Evolutionary conservation across 805 yeast genomes (phyloP), one percentile per base, ranked within the genome.

Genomic region (Hanseniaspora jakobsenii): DNA sequence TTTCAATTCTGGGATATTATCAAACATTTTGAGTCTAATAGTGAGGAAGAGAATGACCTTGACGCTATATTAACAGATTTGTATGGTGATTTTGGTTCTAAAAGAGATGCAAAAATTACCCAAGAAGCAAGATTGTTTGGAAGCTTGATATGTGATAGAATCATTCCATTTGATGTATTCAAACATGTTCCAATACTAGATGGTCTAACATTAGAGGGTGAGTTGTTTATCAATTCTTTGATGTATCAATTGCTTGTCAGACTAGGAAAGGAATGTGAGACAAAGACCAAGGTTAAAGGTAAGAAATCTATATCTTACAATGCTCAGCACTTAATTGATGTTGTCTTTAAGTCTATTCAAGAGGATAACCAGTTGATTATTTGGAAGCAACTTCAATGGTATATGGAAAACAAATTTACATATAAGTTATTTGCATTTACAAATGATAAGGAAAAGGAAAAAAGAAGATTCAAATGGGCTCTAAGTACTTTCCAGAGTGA

Each of bases 1-100:
- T 86, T 91, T 58, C 67, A 76, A 53, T 67, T 91, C 32, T 91
- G 97, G 97, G 95, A 91, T 59, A 69, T 77, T 35, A 54, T 87
- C 14, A 77, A 77, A 51, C 83, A 77, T 28, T 65, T 84, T 35
- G 94, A 83, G 50, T 70, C 67, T 2, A 68, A 64, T 6, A 70
- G 63, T 6, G 66, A 57, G 27, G 55, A 54, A 6, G 60, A n/a
- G n/a, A n/a, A 55, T 28, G 57, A 52, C 19, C 62, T 51, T 8
- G 60, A 52, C 1, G 63, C 54, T 32, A 51, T 53, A 41, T 52
- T 56, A 50, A 56, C 46, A 27, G 55, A 50, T 4, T 63, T 64
- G 30, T 55, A 60, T n/a, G 68, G 59, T 7, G 56, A 58, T 13
- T 69, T 69, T 50, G 87, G 77, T 26, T 78, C 74, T 35, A 53